Evolutionary conservation across 1,284 basidiomycete species (phyloP), one percentile per base, ranked within the genome.

Genomic region (Cryptococcus maquisensis): DNA sequence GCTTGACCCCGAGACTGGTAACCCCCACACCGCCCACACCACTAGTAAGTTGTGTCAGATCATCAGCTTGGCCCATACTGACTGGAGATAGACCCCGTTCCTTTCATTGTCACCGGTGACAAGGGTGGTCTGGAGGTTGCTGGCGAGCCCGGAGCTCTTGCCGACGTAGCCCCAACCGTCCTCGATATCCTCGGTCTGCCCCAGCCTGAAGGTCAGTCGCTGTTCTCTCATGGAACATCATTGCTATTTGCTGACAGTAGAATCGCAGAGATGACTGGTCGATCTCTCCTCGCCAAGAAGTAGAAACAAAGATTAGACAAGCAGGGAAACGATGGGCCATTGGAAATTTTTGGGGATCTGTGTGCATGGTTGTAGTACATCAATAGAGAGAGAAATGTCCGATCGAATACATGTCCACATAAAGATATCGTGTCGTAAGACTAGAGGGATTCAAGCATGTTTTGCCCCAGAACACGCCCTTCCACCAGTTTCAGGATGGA

Each of bases 151-250:
- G 88, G 88, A 26, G 86, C 90, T 28, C 76, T 93, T 57, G 87
- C 87, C 60, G 90, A 93, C 75, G 89, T 94, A 57, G 90, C 90
- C 4, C 90, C 90, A 35, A 93, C 91, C 4, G 79, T 92, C 42
- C 78, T 93, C 60, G 86, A 83, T 58, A 74, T 93, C 45, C 78
- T 93, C 82, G 86, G 76, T 54, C 63, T 76, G 39, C 57, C 65
- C 16, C 64, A 74, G 55, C 71, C 71, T 6, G 63, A 72, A 36
- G 68, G 64, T 69, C 41, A 60, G 68, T 57, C 9, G 7, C 46
- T 48, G 26, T 24, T 39, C 35, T 45, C 12, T 21, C 3, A 4
- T 23, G 21, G n/a, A 32, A n/a, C n/a, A 15, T n/a, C 3, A 12
- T 5, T 16, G 21, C 12, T 15, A 23, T 10, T 18, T 10, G 18